Evolutionary conservation across 176 grass and related monocot species (phyloP).

Genomic region (Oropetium thomaeum): DNA sequence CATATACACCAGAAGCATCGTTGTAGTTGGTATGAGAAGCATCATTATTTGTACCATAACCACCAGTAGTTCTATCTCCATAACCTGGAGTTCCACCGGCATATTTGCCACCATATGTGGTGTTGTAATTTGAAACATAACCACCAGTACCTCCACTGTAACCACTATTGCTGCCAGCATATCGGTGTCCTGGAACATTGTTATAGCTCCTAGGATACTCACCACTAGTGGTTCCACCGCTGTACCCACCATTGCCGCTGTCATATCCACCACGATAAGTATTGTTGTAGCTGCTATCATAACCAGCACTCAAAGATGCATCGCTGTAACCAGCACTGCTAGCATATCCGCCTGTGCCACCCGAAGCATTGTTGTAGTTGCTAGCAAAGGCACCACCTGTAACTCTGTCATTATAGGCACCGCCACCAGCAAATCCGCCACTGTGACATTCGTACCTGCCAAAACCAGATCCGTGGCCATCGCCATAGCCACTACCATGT

Average conservation of each 20-base stretch:
- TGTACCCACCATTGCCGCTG: constrained; percentile 12
- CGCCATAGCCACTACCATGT: not conserved
- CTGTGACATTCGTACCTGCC: not conserved
- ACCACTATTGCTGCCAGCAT: not conserved
- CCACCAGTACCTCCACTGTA: not conserved
- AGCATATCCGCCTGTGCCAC: not conserved
- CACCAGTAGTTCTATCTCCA: not conserved
- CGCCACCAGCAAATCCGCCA: not conserved
- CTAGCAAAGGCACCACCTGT: constrained; percentile 4
- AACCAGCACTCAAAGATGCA: not conserved
- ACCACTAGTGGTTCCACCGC: not conserved
- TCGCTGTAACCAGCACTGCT: constrained; percentile 15
- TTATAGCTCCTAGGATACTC: constrained; percentile 16
- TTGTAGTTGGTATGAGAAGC: too few relatives aligned
- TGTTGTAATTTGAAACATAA: not conserved
- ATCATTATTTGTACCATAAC: not conserved
- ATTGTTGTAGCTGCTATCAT: constrained; percentile 14
- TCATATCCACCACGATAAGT: constrained; percentile 27
- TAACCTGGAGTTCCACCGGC: not conserved
- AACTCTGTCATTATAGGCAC: constrained; percentile 11
- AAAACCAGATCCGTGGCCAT: not conserved
- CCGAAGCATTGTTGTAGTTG: constrained; percentile 1
- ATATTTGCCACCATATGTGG: not conserved
- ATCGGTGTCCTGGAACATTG: not conserved
- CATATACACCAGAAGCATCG: constrained; percentile 20